These are phyloP conservation scores for Akebia trifoliata DNA, from an alignment of 164 flowering plant genomes.

Conservation along the genomic window DNA sequence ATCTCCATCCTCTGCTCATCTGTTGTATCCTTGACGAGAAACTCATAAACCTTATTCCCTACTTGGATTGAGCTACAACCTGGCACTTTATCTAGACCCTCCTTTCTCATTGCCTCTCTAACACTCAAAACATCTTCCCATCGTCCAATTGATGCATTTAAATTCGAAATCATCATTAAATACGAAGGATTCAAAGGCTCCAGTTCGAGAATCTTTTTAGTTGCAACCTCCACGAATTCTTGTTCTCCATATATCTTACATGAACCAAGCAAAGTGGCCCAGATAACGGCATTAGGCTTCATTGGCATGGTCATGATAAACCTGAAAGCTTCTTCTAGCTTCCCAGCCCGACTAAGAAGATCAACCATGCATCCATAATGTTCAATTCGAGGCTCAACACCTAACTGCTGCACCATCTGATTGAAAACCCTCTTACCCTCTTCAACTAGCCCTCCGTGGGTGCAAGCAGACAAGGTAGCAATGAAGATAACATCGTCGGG, in stretches of 20 bases:
- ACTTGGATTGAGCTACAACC: constrained; percentile 57
- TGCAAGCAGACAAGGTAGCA: constrained; percentile 46
- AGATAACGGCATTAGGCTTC: constrained; percentile 48
- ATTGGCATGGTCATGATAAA: constrained; percentile 47
- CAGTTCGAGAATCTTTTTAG: constrained; percentile 29
- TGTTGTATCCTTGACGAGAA: constrained; percentile 37
- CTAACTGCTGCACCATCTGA: constrained; percentile 32
- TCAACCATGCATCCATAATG: constrained; percentile 57
- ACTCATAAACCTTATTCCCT: constrained; percentile 38
- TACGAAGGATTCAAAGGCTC: constrained; percentile 48
- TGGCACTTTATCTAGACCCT: constrained; percentile 39
- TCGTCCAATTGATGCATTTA: constrained; percentile 36
- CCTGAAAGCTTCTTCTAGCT: constrained; percentile 37
- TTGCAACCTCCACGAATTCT: constrained; percentile 25
- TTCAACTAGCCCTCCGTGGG: constrained; percentile 51
- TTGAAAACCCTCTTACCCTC: constrained; percentile 37
- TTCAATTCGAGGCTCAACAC: constrained; percentile 37
- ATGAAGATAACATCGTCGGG: constrained; percentile 54
- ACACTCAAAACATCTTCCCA: constrained; percentile 33
- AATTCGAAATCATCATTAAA: constrained; percentile 35
- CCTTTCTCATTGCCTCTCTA: constrained; percentile 34
- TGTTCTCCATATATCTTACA: constrained; percentile 35
- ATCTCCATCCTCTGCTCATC: constrained; percentile 34
- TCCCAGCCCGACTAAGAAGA: constrained; percentile 52
- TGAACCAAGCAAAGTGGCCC: constrained; percentile 45